Percentiles rank a stretch among this genome's conserved stretches.
Evolutionary conservation across 2,329 filamentous ascomycete genomes (phyloP).

Genomic region (Albifimbria verrucaria): DNA sequence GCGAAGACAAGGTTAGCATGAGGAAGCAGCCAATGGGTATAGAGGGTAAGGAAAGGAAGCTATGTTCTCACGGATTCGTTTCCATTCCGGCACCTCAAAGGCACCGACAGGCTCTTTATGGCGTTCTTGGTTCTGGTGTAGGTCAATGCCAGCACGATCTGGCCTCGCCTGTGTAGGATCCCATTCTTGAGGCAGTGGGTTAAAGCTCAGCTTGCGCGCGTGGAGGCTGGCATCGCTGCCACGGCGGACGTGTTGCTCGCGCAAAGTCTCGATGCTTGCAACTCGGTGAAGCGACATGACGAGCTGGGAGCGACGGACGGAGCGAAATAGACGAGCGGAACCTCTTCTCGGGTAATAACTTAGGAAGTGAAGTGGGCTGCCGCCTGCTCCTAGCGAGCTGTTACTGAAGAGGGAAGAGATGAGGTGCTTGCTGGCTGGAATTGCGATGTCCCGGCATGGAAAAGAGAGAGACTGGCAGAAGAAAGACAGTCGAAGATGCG

Average conservation of each 20-base stretch:
- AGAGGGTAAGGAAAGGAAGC: not conserved
- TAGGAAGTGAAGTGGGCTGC: no score
- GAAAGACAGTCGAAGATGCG: no score
- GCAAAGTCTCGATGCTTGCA: constrained; percentile 50
- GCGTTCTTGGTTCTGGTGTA: not conserved
- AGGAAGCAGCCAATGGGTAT: not conserved
- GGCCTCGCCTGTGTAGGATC: constrained; percentile 29
- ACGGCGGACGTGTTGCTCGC: constrained; percentile 34
- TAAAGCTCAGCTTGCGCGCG: constrained; percentile 50
- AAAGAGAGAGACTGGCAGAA: no score
- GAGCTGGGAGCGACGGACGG: no score
- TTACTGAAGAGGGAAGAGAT: no score
- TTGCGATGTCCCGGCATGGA: no score
- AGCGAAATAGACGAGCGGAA: no score
- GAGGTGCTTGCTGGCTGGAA: no score
- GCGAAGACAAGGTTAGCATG: not conserved
- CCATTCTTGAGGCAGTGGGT: constrained; percentile 51
- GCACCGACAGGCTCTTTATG: constrained; percentile 42
- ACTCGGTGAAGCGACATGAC: constrained; percentile 52
- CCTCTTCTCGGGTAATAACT: no score
- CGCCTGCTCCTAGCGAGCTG: no score
- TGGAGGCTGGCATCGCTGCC: constrained; percentile 44
- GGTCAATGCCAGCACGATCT: not conserved
- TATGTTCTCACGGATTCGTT: constrained; percentile 42
- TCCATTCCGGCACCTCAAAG: constrained; percentile 54